Evolutionary conservation across 1,284 basidiomycete genomes (phyloP), one percentile per base, ranked within the genome.

Genomic region (Cystobasidium sp.): DNA sequence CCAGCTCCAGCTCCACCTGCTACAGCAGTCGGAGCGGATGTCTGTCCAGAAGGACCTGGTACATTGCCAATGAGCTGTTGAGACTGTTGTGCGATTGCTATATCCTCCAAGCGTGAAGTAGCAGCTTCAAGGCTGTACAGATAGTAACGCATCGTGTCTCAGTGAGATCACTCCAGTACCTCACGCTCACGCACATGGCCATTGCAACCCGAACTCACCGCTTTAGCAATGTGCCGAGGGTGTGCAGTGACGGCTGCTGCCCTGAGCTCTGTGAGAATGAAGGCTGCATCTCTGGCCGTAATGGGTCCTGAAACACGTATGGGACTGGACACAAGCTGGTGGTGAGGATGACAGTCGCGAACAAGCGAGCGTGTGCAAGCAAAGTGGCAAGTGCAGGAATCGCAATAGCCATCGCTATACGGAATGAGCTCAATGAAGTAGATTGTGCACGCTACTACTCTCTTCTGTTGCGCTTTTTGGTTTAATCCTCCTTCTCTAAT

Each of bases 21-120:
- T 51, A 69, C 64, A 10, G 39, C 44, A 18, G 86, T 79, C 12
- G 82, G 77, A 24, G 84, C 82, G 20, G 31, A 31, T 31, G 84
- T 80, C 55, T 81, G 81, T 63, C 81, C 80, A 43, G 79, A 78
- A 58, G 80, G 76, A 9, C 78, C 73, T 46, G 82, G 76, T 75
- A 78, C 78, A 61, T 80, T 24, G 6, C 52, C 67, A 46, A 53
- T 75, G 68, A 18, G 68, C 75, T 24, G 74, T 69, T 14, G 70
- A 74, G 61, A 74, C 67, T 65, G 56, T 65, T 84, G 84, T 55
- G 85, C 84, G 75, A 86, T 83, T 68, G 90, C 91, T 75, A 97
- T 86, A 81, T 99, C 96, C 83, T 99, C 96, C 39, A 99, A 88
- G 68, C 96, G 89, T 65, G 93, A 94, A 8, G 94, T 95, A 2